Conservation (phyloP, 352 stramenopile genomes). For the Pythium vanterpoolii region DNA sequence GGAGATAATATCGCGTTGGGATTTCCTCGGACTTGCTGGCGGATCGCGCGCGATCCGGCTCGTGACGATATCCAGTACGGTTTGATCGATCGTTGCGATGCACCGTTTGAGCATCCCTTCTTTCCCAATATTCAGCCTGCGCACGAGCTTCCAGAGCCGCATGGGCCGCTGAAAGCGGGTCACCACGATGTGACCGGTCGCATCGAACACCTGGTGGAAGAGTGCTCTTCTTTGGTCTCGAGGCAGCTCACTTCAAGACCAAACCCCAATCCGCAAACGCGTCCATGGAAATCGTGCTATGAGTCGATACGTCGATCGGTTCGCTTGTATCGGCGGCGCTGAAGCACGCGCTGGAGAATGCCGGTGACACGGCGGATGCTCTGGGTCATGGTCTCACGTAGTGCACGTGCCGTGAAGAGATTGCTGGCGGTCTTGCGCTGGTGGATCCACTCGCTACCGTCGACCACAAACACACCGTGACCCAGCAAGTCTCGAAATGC, state of each 20-base stretch:
- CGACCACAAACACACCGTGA: conserved; percentile 22
- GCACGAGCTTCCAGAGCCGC: conserved; percentile 48
- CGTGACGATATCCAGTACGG: conserved; percentile 40
- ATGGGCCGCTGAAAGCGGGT: conserved; percentile 28
- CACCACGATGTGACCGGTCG: conserved; percentile 25
- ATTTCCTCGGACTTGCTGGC: background rate
- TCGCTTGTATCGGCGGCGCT: conserved; percentile 6
- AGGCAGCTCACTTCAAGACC: conserved; percentile 26
- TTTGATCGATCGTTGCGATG: conserved; percentile 43
- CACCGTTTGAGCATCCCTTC: conserved; percentile 36
- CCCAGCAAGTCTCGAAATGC: conserved; percentile 13
- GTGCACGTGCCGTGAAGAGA: conserved; percentile 38
- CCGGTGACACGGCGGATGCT: background rate
- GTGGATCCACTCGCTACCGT: conserved; percentile 25
- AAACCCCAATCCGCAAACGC: conserved; percentile 45
- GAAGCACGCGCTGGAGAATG: conserved; percentile 11
- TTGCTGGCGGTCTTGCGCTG: conserved; percentile 54
- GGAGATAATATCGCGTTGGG: conserved; percentile 38
- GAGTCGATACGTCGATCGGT: conserved; percentile 32
- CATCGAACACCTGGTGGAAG: conserved; percentile 41
- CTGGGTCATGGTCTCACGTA: conserved; percentile 34
- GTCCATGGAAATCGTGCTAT: conserved; percentile 49
- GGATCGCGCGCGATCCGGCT: conserved; percentile 24
- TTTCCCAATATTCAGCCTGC: conserved; percentile 27
- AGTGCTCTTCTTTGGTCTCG: conserved; percentile 13